Evolutionary conservation across 1,139 yeast genomes (phyloP), one percentile per base, ranked within the genome.

Genomic region (Suhomyces bribrorum): DNA sequence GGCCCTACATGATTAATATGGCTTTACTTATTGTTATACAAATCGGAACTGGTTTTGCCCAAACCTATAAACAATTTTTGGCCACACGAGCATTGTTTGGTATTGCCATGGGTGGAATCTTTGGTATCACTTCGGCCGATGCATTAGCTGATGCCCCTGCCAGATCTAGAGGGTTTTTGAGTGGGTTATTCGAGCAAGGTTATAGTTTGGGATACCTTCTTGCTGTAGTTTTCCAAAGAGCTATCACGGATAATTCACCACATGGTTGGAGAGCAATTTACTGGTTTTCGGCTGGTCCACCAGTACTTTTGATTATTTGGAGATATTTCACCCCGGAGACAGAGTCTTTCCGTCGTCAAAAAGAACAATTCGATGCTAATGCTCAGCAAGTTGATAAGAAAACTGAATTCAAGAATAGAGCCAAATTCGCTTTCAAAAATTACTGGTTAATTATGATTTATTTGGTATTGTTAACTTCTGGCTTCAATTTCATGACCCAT

Each of bases 401-500:
- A 29, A 27, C 49, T 25, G 44, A 37, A 15, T 49, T 61, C 35
- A 45, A 46, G 34, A 39, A 45, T 5, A 54, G 54, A 35, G 62
- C 61, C 16, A 58, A 56, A 40, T 52, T 52, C 31, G 67, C 66
- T 11, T 30, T 66, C 26, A 59, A 52, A 34, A 53, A 59, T 24
- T 67, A 69, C 44, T 69, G 75, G 75, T 61, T 69, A 34, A 55
- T 66, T 39, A 54, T 65, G 41, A 42, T 68, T 30, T 69, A 68
- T 48, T 49, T 56, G 40, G 57, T 69, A 26, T 50, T 69, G 26
- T 46, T 69, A 54, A 69, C 68, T 75, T 49, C 72, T 11, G 74
- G 74, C 18, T 66, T 69, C 54, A 53, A 57, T 61, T 83, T 82
- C 61, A 71, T 75, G 73, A 78, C 86, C 7, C 89, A 83, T 49